A percentile compares a stretch with the other conserved stretches of the same genome.
phyloP scores from a whole-genome alignment of 441 rosid species.

The Populus hybrid region DNA sequence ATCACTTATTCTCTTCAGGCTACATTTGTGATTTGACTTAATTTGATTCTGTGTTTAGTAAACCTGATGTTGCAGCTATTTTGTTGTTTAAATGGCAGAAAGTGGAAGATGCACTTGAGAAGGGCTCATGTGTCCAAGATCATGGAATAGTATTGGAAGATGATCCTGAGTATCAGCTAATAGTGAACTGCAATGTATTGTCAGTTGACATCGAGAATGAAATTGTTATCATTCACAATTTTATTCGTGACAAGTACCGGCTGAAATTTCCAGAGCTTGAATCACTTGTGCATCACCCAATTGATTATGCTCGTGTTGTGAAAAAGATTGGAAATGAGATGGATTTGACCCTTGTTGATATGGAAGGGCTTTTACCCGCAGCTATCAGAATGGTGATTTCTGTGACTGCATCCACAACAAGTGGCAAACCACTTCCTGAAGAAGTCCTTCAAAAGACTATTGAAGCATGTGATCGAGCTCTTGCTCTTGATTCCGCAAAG shows the following conservation, averaged over 20 bases:
- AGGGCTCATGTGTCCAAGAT: conserved; percentile 49
- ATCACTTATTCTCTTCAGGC: background rate
- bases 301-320: conserved; percentile 89
- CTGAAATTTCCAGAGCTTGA: conserved; percentile 90
- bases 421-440: conserved; percentile 82
- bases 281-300: conserved; percentile 80
- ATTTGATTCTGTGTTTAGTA: background rate
- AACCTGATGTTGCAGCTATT: background rate
- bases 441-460: conserved; percentile 70
- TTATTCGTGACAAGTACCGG: conserved; percentile 80
- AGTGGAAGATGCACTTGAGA: conserved; percentile 74
- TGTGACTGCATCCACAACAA: conserved; percentile 86
- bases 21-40: background rate
- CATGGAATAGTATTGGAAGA: conserved; percentile 76
- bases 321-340: conserved; percentile 82
- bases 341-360: conserved; percentile 80
- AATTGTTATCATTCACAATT: conserved; percentile 77
- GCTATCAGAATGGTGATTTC: conserved; percentile 89
- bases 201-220: conserved; percentile 91
- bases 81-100: conserved; percentile 40
- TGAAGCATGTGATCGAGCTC: conserved; percentile 89
- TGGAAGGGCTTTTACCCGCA: conserved; percentile 77
- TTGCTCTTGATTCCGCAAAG: conserved; percentile 69
- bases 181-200: conserved; percentile 83
- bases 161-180: conserved; percentile 88